These are phyloP conservation scores for Phaffia rhodozyma DNA, from an alignment of 1,284 basidiomycete genomes.

Conservation along the genomic window DNA sequence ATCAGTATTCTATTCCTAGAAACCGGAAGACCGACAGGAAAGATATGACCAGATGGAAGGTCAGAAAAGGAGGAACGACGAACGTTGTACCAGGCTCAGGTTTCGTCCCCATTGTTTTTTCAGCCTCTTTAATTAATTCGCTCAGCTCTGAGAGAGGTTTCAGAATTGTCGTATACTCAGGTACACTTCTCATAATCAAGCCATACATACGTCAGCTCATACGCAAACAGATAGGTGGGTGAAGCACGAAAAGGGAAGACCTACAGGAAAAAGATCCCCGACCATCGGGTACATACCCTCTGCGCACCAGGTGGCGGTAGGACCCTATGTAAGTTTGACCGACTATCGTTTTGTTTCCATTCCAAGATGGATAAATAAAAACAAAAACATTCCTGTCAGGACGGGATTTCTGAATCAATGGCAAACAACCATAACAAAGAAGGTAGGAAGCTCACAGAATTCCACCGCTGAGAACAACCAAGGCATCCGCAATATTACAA, in stretches of 20 bases:
- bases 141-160: neutral
- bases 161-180: conserved; percentile 9
- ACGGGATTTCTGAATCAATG: neutral
- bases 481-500: conserved; percentile 25
- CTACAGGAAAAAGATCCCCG: conserved; percentile 12
- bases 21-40: too few species aligned
- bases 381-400: neutral
- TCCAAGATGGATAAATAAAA: neutral
- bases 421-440: too few species aligned
- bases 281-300: conserved; percentile 9
- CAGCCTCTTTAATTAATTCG: neutral
- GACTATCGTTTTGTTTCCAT: neutral
- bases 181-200: neutral
- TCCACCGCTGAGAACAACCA: conserved; percentile 11
- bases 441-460: conserved; percentile 11
- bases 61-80: neutral
- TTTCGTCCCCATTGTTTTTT: neutral
- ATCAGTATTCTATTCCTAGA: too few species aligned
- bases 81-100: conserved; percentile 1
- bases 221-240: neutral
- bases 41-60: too few species aligned
- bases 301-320: conserved; percentile 14
- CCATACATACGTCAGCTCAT: neutral
- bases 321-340: conserved; percentile 18
- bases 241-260: too few species aligned